A percentile compares a stretch with the other conserved stretches of the same genome.
Conservation (phyloP, 1,139 yeast genomes). For the Eremothecium sinecaudum region DNA sequence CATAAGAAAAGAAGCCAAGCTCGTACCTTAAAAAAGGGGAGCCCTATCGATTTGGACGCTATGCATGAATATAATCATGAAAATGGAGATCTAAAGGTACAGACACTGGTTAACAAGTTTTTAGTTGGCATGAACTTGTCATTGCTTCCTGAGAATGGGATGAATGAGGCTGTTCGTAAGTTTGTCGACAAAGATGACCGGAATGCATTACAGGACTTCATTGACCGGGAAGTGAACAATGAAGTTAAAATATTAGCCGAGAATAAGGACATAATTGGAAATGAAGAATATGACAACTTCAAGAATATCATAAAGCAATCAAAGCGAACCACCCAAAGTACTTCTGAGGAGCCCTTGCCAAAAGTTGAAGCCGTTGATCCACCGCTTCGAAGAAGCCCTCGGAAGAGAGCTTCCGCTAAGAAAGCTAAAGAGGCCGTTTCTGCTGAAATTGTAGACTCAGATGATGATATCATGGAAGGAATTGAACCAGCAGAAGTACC, state of each 20-base stretch:
- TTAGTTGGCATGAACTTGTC: slow-evolving; percentile 55
- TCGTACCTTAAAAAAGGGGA: slow-evolving; percentile 22
- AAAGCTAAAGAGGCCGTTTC: neutral
- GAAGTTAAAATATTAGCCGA: slow-evolving; percentile 52
- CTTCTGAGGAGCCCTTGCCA: neutral
- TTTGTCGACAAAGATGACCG: slow-evolving; percentile 81
- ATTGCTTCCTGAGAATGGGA: slow-evolving; percentile 66
- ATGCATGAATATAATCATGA: slow-evolving; percentile 11
- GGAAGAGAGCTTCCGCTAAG: neutral
- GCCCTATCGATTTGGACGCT: slow-evolving; percentile 21
- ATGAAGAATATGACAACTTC: slow-evolving; percentile 30
- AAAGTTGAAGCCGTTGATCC: neutral
- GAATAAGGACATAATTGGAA: slow-evolving; percentile 32
- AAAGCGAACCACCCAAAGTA: slow-evolving; percentile 16
- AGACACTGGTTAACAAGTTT: slow-evolving; percentile 51
- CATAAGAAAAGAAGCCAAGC: slow-evolving; percentile 34
- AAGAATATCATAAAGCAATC: slow-evolving; percentile 26
- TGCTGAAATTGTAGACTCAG: slow-evolving; percentile 1
- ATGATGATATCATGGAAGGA: slow-evolving; percentile 4
- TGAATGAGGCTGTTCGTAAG: slow-evolving; percentile 61
- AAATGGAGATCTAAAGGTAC: slow-evolving; percentile 41
- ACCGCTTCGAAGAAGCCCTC: neutral
- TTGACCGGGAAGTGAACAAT: slow-evolving; percentile 53
- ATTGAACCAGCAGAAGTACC: neutral
- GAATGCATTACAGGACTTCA: slow-evolving; percentile 55